Conservation (phyloP, 2,329 filamentous ascomycete genomes). For the Sordariomycetes sp. region DNA sequence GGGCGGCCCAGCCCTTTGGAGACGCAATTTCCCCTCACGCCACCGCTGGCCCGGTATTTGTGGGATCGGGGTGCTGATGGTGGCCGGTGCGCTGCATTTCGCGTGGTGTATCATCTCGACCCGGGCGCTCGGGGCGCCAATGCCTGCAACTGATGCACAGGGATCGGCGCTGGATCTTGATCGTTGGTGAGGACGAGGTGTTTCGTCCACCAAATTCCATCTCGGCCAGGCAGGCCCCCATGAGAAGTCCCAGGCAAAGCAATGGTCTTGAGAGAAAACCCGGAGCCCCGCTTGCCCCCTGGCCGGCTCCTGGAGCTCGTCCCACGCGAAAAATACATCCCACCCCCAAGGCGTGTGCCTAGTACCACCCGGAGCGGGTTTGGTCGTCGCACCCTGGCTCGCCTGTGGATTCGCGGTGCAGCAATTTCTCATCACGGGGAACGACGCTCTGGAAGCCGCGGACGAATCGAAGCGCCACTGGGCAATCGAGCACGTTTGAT, state of each 20-base stretch:
- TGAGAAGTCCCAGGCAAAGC: background rate
- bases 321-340: background rate
- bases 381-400: background rate
- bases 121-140: background rate
- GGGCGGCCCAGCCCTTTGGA: background rate
- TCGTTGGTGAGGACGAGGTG: background rate
- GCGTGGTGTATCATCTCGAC: background rate
- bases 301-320: background rate
- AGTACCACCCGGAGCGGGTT: background rate
- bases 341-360: background rate
- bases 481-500: background rate
- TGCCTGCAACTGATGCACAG: background rate
- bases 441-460: background rate
- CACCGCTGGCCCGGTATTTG: background rate
- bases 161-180: background rate
- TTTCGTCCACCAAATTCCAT: background rate
- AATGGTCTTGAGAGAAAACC: background rate
- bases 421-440: conserved; percentile 5
- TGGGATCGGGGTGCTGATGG: background rate
- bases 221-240: background rate
- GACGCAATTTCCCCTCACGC: background rate
- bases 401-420: background rate
- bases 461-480: conserved; percentile 4
- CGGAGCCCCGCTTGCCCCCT: background rate
- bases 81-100: background rate